Base-by-base conservation (phyloP, 2,329 filamentous ascomycete genomes). In the Periconia macrospinosa region DNA sequence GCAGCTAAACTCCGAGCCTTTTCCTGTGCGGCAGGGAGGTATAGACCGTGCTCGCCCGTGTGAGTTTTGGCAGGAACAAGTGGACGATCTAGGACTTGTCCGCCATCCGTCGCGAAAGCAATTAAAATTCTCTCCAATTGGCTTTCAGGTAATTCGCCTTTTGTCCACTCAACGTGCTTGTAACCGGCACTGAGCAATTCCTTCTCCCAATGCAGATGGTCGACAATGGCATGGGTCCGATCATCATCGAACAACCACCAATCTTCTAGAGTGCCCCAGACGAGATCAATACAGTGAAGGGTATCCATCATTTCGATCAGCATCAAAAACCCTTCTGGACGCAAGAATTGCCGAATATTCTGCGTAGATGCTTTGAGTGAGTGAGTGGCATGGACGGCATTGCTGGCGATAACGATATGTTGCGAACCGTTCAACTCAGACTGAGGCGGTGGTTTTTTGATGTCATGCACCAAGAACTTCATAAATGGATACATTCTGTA, bases 401-500 rank as follows among this genome's bases (percentile, higher is more conserved):
- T 66, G 1, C 53, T 60, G 23, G 23, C 23, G 23, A 27, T 27
- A 27, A 27, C 23, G 13, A 63, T 30, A 33, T 60, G 58, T 15
- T 54, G 50, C 10, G 42, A 57, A 2, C 41, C 41, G 23, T 5
- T 27, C 10, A 56, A 14, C 10, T 57, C 45, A 0, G 57, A 19
- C 8, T 66, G 61, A 1, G 50, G 30, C 23, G 23, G 23, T 7
- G 40, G 42, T 43, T 72, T 65, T 44, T 75, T 73, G 17, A 75
- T 65, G 49, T 76, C 66, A 5, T 68, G 53, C 2, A 57, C 45
- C 3, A 20, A 37, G 51, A 69, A 76, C 15, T 62, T 49, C 63
- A 77, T 71, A 41, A 61, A 69, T 0, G 63, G 49, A 30, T 71
- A 68, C 1, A 66, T 27, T 50, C 62, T 67, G 55, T 71, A 72